Conservation (phyloP, 495 filamentous ascomycete genomes). For the Glutinoglossum americanum region DNA sequence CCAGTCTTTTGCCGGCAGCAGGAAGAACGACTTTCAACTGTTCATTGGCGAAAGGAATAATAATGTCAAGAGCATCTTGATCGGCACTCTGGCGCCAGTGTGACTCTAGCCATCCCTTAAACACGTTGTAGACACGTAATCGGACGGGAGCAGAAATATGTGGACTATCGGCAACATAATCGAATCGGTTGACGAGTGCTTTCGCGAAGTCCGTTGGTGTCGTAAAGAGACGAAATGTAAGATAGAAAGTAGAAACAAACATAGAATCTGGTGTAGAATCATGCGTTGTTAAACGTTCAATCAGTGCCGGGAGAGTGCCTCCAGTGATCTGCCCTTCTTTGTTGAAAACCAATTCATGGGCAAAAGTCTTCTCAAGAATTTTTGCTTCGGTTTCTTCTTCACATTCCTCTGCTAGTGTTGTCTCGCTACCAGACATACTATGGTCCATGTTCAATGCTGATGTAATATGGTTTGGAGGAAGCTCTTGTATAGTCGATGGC, state of each 20-base stretch:
- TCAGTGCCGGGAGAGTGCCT: slow-evolving; percentile 72
- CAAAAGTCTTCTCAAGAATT: slow-evolving; percentile 63
- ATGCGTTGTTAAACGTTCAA: slow-evolving; percentile 83
- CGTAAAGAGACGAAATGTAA: slow-evolving; percentile 91
- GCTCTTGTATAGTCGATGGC: slow-evolving; percentile 1
- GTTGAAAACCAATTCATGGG: slow-evolving; percentile 77
- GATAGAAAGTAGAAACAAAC: slow-evolving; percentile 88
- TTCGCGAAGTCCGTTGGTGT: slow-evolving; percentile 61
- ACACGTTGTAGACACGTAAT: slow-evolving; percentile 81
- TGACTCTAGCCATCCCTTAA: slow-evolving; percentile 93
- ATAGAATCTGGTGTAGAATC: slow-evolving; percentile 81
- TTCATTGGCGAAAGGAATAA: slow-evolving; percentile 56
- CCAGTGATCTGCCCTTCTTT: slow-evolving; percentile 91
- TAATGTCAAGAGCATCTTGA: slow-evolving; percentile 45
- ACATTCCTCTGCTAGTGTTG: slow-evolving; percentile 45
- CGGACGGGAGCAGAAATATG: slow-evolving; percentile 58
- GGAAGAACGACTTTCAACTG: slow-evolving; percentile 46
- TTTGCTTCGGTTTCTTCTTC: slow-evolving; percentile 66
- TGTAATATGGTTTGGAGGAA: background rate
- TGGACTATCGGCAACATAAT: slow-evolving; percentile 64
- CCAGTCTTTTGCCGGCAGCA: slow-evolving; percentile 53
- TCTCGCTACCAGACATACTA: slow-evolving; percentile 27
- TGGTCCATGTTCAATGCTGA: background rate
- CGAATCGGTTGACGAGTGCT: slow-evolving; percentile 69
- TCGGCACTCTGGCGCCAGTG: slow-evolving; percentile 82